These are phyloP conservation scores for Apostasia shenzhenica DNA, from an alignment of 106 monocot species.

Conservation along the genomic window DNA sequence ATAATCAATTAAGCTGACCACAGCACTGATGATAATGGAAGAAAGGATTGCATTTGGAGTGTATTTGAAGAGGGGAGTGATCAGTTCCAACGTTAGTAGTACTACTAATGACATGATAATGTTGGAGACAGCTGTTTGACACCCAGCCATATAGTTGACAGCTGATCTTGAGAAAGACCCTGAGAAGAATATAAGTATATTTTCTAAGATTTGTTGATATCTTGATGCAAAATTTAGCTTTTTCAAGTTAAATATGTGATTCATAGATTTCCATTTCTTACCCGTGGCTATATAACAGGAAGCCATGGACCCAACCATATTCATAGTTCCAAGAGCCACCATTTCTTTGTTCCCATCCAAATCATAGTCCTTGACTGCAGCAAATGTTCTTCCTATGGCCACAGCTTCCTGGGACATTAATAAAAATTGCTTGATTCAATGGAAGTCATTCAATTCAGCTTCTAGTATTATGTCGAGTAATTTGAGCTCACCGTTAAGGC, in stretches of 20 bases:
- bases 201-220: background rate
- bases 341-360: conserved; percentile 89
- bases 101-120: conserved; percentile 78
- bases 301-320: conserved; percentile 65
- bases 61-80: conserved; percentile 90
- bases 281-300: conserved; percentile 79
- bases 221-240: background rate
- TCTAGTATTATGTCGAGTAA: background rate
- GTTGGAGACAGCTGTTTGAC: conserved; percentile 67
- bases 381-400: conserved; percentile 83
- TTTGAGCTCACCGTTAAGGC: conserved; percentile 53
- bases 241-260: background rate
- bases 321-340: conserved; percentile 79
- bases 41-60: conserved; percentile 87
- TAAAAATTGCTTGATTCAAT: background rate
- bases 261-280: conserved; percentile 11
- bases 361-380: conserved; percentile 65
- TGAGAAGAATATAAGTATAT: conserved; percentile 11
- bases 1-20: conserved; percentile 64
- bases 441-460: background rate
- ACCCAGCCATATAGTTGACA: conserved; percentile 90
- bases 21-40: conserved; percentile 77
- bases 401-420: conserved; percentile 52
- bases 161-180: conserved; percentile 90
- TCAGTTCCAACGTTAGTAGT: conserved; percentile 43